Conservation (phyloP, 169 alveolate genomes). For the Eimeria falciformis region DNA sequence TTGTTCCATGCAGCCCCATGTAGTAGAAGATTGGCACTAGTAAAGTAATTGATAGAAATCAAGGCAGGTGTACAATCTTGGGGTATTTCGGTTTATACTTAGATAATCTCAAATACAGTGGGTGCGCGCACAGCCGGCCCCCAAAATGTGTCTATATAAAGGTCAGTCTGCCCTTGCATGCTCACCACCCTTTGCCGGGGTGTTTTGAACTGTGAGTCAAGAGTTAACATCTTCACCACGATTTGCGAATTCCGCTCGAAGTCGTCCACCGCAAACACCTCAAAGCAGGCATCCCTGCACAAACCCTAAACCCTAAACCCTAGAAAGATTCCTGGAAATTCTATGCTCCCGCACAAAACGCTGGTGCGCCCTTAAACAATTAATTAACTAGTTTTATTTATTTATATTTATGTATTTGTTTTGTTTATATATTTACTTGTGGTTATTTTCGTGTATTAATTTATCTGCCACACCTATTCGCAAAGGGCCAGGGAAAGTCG, state of each 20-base stretch:
- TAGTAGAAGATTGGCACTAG: no score
- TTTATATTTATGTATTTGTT: no score
- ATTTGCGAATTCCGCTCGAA: slow-evolving; percentile 72
- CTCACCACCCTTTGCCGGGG: slow-evolving; percentile 56
- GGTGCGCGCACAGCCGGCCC: no score
- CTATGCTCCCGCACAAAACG: no score
- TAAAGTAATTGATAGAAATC: no score
- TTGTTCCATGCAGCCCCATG: no score
- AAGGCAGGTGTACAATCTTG: no score
- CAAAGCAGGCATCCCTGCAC: slow-evolving; percentile 75
- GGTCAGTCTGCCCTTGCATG: no score
- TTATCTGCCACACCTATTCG: slow-evolving; percentile 51
- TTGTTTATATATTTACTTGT: background rate
- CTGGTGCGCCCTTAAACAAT: no score
- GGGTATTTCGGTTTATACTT: no score
- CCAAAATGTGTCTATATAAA: no score
- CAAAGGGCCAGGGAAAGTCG: slow-evolving; percentile 78
- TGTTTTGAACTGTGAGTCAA: slow-evolving; percentile 42
- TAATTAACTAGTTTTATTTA: background rate
- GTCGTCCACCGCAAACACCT: slow-evolving; percentile 75
- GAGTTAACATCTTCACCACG: slow-evolving; percentile 68
- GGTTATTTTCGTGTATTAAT: background rate
- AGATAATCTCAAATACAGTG: no score
- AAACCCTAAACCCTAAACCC: background rate
- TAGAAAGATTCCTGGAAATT: background rate